Percentiles rank a stretch among this genome's conserved stretches.
phyloP scores from a whole-genome alignment of 192 early-diverging fungal genomes.

The Geranomyces michiganensis region DNA sequence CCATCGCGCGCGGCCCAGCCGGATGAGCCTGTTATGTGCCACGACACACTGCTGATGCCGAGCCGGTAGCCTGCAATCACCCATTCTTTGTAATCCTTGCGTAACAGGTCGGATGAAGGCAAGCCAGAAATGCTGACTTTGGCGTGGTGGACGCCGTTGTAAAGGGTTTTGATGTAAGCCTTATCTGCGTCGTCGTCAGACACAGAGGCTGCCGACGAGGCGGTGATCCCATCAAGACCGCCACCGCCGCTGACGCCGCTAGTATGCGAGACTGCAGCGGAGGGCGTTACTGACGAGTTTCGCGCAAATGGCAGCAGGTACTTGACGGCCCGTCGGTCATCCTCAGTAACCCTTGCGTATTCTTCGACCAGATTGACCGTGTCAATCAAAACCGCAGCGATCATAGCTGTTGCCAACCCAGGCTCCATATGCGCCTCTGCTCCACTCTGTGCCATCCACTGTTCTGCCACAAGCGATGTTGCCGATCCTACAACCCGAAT shows the following conservation, averaged over 20 bases:
- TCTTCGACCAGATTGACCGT: slow-evolving; percentile 60
- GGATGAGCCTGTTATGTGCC: slow-evolving; percentile 42
- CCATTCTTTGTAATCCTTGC: slow-evolving; percentile 81
- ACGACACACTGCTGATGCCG: slow-evolving; percentile 66
- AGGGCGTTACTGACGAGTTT: neutral
- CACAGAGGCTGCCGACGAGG: neutral
- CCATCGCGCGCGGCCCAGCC: slow-evolving; percentile 56
- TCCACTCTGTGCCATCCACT: slow-evolving; percentile 22
- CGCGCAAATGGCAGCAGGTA: slow-evolving; percentile 35
- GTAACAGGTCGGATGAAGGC: slow-evolving; percentile 54
- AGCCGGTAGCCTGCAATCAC: slow-evolving; percentile 28
- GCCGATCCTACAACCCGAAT: slow-evolving; percentile 67
- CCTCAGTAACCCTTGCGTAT: slow-evolving; percentile 51
- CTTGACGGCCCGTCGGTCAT: slow-evolving; percentile 46
- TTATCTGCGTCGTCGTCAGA: neutral
- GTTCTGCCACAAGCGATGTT: slow-evolving; percentile 52
- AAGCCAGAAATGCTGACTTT: slow-evolving; percentile 55
- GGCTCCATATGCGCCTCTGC: slow-evolving; percentile 22
- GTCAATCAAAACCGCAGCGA: slow-evolving; percentile 72
- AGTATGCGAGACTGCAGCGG: too few relatives aligned
- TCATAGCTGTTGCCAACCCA: slow-evolving; percentile 48
- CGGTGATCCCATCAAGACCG: neutral
- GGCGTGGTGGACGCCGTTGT: slow-evolving; percentile 54
- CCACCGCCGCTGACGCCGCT: too few relatives aligned
- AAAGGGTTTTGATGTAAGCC: slow-evolving; percentile 36